phyloP scores from a whole-genome alignment of 192 early-diverging fungal species.

The Rhizophagus prolifer region DNA sequence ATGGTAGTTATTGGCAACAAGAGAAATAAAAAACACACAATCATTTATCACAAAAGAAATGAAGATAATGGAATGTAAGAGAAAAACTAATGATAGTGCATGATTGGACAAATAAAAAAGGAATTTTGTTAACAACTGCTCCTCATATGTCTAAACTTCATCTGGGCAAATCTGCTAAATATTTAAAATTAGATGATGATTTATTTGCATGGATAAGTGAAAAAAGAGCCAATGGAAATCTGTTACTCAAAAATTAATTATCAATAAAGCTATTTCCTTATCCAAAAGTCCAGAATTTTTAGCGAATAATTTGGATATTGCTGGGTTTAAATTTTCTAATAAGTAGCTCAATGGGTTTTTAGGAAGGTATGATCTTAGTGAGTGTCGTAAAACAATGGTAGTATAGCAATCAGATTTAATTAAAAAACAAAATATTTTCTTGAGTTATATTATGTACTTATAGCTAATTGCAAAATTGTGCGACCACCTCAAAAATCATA shows the following conservation, averaged over 20 bases:
- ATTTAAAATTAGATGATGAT: background rate
- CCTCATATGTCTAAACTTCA: background rate
- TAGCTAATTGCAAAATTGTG: no score
- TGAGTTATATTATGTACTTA: conserved; percentile 16
- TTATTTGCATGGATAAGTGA: background rate
- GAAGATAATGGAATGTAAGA: no score
- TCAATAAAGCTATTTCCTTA: background rate
- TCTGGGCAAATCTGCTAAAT: background rate
- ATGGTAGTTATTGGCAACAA: no score
- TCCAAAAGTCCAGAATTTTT: background rate
- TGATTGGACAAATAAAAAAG: no score
- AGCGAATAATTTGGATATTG: background rate
- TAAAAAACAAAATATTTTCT: conserved; percentile 16
- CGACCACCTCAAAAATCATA: no score
- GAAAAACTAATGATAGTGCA: no score
- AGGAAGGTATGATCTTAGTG: no score
- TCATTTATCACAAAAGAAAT: no score
- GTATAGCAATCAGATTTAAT: conserved; percentile 2
- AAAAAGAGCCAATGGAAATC: background rate
- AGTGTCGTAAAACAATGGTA: background rate
- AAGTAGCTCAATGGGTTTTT: conserved; percentile 14
- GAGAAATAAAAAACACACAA: no score
- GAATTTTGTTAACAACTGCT: no score
- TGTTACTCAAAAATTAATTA: background rate
- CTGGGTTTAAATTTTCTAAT: background rate